A percentile compares a stretch with the other conserved stretches of the same genome.
These are phyloP conservation scores for Didymella segeticola DNA, from an alignment of 2,329 filamentous ascomycete genomes.

Conservation along the genomic window DNA sequence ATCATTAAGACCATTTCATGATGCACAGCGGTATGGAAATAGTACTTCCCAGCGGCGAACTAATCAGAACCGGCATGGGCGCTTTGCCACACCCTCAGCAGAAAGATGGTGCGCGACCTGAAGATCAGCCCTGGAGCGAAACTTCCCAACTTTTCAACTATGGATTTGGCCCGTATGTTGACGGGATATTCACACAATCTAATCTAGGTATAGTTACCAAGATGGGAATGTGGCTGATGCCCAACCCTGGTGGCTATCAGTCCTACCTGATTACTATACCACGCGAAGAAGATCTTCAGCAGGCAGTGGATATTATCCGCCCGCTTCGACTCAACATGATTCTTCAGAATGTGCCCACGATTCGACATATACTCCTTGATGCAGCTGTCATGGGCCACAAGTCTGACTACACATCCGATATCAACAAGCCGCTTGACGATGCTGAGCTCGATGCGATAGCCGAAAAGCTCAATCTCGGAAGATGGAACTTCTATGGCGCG, in stretches of 20 bases:
- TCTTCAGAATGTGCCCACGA: constrained; percentile 54
- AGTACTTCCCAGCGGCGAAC: constrained; percentile 50
- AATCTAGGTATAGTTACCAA: constrained; percentile 57
- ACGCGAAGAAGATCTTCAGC: constrained; percentile 56
- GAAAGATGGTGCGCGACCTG: constrained; percentile 1
- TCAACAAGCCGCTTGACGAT: constrained; percentile 45
- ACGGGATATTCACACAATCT: constrained; percentile 57
- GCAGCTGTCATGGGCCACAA: constrained; percentile 51
- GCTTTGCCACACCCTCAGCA: constrained; percentile 35
- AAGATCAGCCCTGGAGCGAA: constrained; percentile 18
- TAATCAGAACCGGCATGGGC: constrained; percentile 53
- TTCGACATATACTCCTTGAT: constrained; percentile 52
- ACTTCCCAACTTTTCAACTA: constrained; percentile 33
- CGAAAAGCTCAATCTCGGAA: constrained; percentile 49
- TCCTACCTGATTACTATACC: constrained; percentile 54
- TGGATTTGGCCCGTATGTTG: constrained; percentile 42
- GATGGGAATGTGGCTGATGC: constrained; percentile 54
- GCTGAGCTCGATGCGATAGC: constrained; percentile 52
- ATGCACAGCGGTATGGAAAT: constrained; percentile 46
- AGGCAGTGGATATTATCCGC: constrained; percentile 58
- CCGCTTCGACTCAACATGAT: constrained; percentile 46
- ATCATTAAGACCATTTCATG: not conserved
- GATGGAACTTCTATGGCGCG: constrained; percentile 58
- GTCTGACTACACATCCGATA: constrained; percentile 33
- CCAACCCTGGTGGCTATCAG: constrained; percentile 53